Evolutionary conservation across 2,329 filamentous ascomycete species (phyloP).

Genomic region (Monosporascus ibericus): DNA sequence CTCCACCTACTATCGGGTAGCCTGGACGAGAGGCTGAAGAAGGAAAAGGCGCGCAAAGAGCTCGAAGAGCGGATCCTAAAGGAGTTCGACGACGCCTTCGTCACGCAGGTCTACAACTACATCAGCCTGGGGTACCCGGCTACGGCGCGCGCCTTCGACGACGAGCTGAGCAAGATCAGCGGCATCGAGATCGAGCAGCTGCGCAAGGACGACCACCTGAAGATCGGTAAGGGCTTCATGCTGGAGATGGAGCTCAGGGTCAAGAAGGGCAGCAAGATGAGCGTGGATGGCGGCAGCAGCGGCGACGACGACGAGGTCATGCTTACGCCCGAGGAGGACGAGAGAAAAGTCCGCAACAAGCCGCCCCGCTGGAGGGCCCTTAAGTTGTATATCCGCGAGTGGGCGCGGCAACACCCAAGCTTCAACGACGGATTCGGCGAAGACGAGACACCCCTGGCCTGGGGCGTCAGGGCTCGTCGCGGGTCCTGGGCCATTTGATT

Average conservation of each 20-base stretch:
- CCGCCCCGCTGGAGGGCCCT: slow-evolving; percentile 74
- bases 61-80: slow-evolving; percentile 46
- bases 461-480: slow-evolving; percentile 61
- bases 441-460: slow-evolving; percentile 51
- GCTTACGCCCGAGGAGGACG: slow-evolving; percentile 32
- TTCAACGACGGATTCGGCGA: slow-evolving; percentile 57
- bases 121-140: slow-evolving; percentile 87
- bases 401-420: slow-evolving; percentile 80
- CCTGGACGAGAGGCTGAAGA: slow-evolving; percentile 44
- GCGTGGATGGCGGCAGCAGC: slow-evolving; percentile 2
- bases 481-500: slow-evolving; percentile 68
- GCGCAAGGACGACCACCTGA: slow-evolving; percentile 56
- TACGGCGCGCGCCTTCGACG: slow-evolving; percentile 75
- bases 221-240: slow-evolving; percentile 67
- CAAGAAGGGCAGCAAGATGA: slow-evolving; percentile 9
- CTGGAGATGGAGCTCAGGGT: slow-evolving; percentile 40
- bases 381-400: slow-evolving; percentile 77
- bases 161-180: slow-evolving; percentile 78
- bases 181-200: slow-evolving; percentile 64
- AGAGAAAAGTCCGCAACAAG: slow-evolving; percentile 39
- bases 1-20: slow-evolving; percentile 41
- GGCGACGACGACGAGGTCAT: slow-evolving; percentile 23
- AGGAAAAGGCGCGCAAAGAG: slow-evolving; percentile 44
- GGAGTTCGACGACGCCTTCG: slow-evolving; percentile 78
- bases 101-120: slow-evolving; percentile 97